phyloP scores from a whole-genome alignment of 2,329 filamentous ascomycete genomes.

The Pyrenophora teres region DNA sequence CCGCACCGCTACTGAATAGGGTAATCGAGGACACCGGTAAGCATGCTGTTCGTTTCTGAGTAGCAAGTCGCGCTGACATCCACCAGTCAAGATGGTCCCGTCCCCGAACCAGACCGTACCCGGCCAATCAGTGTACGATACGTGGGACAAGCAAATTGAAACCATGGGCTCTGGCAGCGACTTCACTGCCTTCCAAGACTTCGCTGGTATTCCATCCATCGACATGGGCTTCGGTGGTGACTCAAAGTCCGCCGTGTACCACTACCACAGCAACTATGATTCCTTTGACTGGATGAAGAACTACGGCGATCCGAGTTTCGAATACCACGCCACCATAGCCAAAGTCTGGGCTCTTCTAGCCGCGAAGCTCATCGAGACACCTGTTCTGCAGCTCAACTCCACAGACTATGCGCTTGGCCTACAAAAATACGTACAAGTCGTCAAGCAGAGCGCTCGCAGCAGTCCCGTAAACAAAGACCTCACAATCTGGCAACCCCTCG shows the following conservation, averaged over 20 bases:
- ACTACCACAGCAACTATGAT: slow-evolving; percentile 86
- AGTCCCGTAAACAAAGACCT: slow-evolving; percentile 4
- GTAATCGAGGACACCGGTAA: slow-evolving; percentile 68
- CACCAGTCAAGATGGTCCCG: slow-evolving; percentile 35
- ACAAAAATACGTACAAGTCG: slow-evolving; percentile 49
- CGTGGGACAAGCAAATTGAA: slow-evolving; percentile 60
- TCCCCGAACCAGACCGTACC: slow-evolving; percentile 71
- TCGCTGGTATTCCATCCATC: slow-evolving; percentile 55
- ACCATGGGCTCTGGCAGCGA: slow-evolving; percentile 61
- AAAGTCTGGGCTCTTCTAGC: slow-evolving; percentile 54
- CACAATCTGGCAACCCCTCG: slow-evolving; percentile 53
- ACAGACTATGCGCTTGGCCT: slow-evolving; percentile 53
- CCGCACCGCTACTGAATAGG: slow-evolving; percentile 76
- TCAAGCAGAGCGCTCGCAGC: slow-evolving; percentile 43
- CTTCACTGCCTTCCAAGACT: slow-evolving; percentile 60
- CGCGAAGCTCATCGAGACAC: slow-evolving; percentile 54
- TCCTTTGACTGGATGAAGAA: slow-evolving; percentile 82
- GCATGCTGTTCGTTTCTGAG: not conserved
- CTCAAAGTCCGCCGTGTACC: slow-evolving; percentile 61
- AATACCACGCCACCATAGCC: slow-evolving; percentile 60
- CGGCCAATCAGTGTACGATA: slow-evolving; percentile 71
- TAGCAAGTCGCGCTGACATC: slow-evolving; percentile 14
- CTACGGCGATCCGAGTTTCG: slow-evolving; percentile 69
- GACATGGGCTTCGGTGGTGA: slow-evolving; percentile 53
- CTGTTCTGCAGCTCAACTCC: slow-evolving; percentile 54